These are phyloP conservation scores for Gossypioides kirkii DNA, from an alignment of 345 rosid species.

Conservation along the genomic window DNA sequence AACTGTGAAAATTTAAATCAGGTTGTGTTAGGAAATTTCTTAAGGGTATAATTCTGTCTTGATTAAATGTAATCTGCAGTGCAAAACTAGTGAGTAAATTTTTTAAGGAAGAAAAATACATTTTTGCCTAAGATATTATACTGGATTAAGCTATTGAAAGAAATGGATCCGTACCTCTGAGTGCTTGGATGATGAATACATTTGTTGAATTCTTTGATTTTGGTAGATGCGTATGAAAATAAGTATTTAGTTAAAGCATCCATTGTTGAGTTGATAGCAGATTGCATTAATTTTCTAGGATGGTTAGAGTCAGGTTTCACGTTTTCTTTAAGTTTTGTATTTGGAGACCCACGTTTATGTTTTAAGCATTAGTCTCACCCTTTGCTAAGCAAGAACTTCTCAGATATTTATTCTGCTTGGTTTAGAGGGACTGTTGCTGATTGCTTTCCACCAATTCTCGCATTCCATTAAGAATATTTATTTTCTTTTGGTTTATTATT, in stretches of 20 bases:
- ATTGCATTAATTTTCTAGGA: background rate
- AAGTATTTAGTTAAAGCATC: background rate
- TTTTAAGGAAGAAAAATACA: background rate
- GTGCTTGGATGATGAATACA: background rate
- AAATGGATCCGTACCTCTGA: background rate
- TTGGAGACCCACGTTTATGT: background rate
- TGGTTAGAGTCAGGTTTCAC: background rate
- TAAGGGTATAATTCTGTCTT: too few relatives aligned
- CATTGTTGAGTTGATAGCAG: background rate
- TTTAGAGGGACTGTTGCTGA: background rate
- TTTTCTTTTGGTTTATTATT: background rate
- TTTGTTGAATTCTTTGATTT: background rate
- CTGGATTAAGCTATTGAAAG: background rate
- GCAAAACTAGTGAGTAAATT: too few relatives aligned
- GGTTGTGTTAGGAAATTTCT: too few relatives aligned
- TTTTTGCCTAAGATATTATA: background rate
- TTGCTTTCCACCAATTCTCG: background rate
- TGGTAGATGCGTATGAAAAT: background rate
- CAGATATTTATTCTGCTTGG: background rate
- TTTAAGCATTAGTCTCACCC: background rate
- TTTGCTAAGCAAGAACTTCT: background rate
- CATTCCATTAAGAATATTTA: background rate
- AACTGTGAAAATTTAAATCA: too few relatives aligned
- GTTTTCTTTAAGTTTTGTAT: background rate
- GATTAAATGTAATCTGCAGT: too few relatives aligned